Base-by-base conservation (phyloP, 2,329 filamentous ascomycete genomes). In the Cryphonectria nitschkei region DNA sequence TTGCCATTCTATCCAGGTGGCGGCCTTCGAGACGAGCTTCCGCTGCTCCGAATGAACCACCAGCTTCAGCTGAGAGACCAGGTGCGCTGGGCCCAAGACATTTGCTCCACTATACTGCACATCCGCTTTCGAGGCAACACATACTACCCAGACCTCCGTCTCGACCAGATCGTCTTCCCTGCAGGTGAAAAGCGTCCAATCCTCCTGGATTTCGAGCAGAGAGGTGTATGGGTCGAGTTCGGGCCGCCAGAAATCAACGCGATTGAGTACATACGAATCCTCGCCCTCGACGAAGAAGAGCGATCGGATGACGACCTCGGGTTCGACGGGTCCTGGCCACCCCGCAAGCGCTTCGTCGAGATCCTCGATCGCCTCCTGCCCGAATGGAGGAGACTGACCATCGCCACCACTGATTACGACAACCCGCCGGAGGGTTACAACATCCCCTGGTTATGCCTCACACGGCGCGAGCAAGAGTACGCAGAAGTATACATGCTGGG, bases 401-500 rank as follows among this genome's bases (percentile, higher is more conserved):
- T 80, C 14, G 76, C 79, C 16, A 84, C 86, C 61, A 79, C 81
- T 68, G n/a, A 50, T 34, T 88, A 88, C 75, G 79, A 74, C 9
- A 86, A 86, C 79, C 85, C 85, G 0, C 76, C 79, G 2, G 71
- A 78, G 50, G 86, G 87, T 50, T 89, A 87, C 79, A 89, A 89
- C 74, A 79, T 87, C 9, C 79, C 87, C 4, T 90, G 88, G 88
- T 80, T 84, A 5, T 85, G 83, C 67, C 81, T 90, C n/a, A 83
- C 80, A 19, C 76, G 78, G 1, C 72, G 72, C 3, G 88, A 90
- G 74, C 85, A 87, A 73, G 88, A 90, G 75, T 81, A 84, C 0
- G 87, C 87, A 29, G 85, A 88, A 76, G 87, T 89, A 1, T 90
- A 89, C 78, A 89, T 89, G 87, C 84, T 90, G 22, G 88, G 87